Base-by-base conservation (phyloP, 2,329 filamentous ascomycete genomes). In the Fusarium sambucinum region DNA sequence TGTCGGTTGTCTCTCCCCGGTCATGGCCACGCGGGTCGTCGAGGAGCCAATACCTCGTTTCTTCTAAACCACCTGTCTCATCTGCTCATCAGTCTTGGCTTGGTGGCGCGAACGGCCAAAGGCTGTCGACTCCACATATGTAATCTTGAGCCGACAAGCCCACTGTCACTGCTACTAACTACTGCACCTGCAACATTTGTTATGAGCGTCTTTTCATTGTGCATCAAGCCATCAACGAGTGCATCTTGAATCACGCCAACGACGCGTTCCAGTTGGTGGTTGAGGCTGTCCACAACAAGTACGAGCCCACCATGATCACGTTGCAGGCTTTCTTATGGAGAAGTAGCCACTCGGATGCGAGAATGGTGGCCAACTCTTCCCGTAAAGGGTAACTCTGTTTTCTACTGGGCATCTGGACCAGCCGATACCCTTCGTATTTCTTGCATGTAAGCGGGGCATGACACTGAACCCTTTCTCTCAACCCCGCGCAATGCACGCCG, bases 401-500 rank as follows among this genome's bases (percentile, higher is more conserved):
- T 62, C 40, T 62, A 48, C 51, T 65, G 46, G 37, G 59, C 63
- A 47, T 62, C 55, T 66, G 53, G 63, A 40, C 59, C 53, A 51
- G 53, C 52, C 59, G 48, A 53, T 41, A 58, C 51, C 52, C n/a
- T 65, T 71, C 69, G 69, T 71, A 71, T 71, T 71, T 60, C 68
- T 64, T 69, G 58, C 69, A 55, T 60, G 29, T 60, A 41, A 45
- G 63, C 53, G 62, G 63, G 52, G 56, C 51, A 57, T 48, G 63
- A 45, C 56, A 59, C 60, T 64, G 61, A 59, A 52, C 61, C 46
- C 56, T 63, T 68, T 30, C 35, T 23, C 44, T 55, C 23, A 47
- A 70, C 68, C 53, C 63, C 55, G 57, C 63, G 60, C 30, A 48
- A 65, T 56, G 65, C 68, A 66, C 44, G 53, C 51, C 68, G 46